Percentiles rank a stretch among this genome's conserved stretches.
These are phyloP conservation scores for Taiozyma onychis DNA, from an alignment of 1,139 yeast species.

Conservation along the genomic window DNA sequence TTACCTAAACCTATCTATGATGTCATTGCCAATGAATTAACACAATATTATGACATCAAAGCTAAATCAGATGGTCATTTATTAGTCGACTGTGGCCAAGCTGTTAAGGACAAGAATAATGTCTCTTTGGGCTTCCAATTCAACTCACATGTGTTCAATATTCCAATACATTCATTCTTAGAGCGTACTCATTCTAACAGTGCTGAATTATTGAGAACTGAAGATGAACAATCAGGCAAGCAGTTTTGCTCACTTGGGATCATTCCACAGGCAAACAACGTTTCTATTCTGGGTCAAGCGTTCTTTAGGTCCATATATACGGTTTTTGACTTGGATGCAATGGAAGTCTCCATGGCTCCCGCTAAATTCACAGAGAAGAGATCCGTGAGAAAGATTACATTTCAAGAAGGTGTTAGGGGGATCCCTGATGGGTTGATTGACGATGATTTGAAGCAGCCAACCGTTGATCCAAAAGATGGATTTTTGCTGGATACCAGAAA, in stretches of 20 bases:
- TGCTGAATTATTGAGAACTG: neutral
- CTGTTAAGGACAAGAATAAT: neutral
- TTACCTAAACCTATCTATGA: slow-evolving; percentile 38
- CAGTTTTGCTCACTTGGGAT: slow-evolving; percentile 7
- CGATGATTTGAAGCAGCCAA: slow-evolving; percentile 3
- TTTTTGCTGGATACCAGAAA: slow-evolving; percentile 12
- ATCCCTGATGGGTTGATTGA: slow-evolving; percentile 8
- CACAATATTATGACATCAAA: neutral
- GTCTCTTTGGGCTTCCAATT: slow-evolving; percentile 2
- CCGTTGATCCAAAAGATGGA: slow-evolving; percentile 13
- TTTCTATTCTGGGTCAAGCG: slow-evolving; percentile 54
- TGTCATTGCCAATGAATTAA: neutral
- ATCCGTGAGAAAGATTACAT: slow-evolving; percentile 6
- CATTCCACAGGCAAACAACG: slow-evolving; percentile 1
- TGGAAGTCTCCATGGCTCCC: slow-evolving; percentile 58
- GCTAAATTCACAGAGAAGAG: slow-evolving; percentile 26
- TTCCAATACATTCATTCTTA: slow-evolving; percentile 38
- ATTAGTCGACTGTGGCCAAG: neutral
- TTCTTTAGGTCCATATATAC: slow-evolving; percentile 61
- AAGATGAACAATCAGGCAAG: neutral
- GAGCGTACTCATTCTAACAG: slow-evolving; percentile 1
- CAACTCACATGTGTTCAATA: slow-evolving; percentile 13
- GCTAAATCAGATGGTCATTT: neutral
- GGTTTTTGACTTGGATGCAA: slow-evolving; percentile 62
- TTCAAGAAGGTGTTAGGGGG: slow-evolving; percentile 5